phyloP scores from a whole-genome alignment of 192 early-diverging fungal species.

The Mortierella hygrophila region DNA sequence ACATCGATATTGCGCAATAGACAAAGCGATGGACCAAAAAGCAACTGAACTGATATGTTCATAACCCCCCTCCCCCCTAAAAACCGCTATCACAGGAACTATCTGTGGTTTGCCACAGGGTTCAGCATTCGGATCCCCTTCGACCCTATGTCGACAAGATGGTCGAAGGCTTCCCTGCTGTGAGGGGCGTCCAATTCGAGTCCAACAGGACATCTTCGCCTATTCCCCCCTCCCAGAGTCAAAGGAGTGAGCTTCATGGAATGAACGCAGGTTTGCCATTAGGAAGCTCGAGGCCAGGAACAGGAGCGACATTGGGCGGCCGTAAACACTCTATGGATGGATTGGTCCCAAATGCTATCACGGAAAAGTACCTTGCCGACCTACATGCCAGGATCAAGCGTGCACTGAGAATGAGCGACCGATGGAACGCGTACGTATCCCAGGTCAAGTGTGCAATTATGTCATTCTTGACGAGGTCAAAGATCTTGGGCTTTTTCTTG shows the following conservation, averaged over 20 bases:
- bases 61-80: background rate
- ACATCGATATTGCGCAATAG: too few relatives aligned
- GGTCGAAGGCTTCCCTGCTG: conserved; percentile 66
- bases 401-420: conserved; percentile 75
- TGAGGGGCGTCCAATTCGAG: conserved; percentile 45
- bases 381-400: conserved; percentile 81
- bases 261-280: background rate
- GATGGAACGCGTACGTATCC: conserved; percentile 75
- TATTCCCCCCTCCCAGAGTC: conserved; percentile 18
- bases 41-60: background rate
- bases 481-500: background rate
- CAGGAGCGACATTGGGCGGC: background rate
- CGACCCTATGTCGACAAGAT: conserved; percentile 74
- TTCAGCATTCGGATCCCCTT: conserved; percentile 63
- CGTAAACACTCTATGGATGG: conserved; percentile 38
- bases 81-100: conserved; percentile 49
- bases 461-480: background rate
- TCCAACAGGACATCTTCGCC: conserved; percentile 38
- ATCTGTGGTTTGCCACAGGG: conserved; percentile 53
- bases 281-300: conserved; percentile 10
- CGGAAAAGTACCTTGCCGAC: conserved; percentile 72
- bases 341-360: conserved; percentile 51
- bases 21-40: too few relatives aligned
- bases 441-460: conserved; percentile 9
- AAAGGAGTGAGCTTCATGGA: background rate